Evolutionary conservation across 331 rosid genomes (phyloP), one percentile per base, ranked within the genome.

Genomic region (Malus hybrid): DNA sequence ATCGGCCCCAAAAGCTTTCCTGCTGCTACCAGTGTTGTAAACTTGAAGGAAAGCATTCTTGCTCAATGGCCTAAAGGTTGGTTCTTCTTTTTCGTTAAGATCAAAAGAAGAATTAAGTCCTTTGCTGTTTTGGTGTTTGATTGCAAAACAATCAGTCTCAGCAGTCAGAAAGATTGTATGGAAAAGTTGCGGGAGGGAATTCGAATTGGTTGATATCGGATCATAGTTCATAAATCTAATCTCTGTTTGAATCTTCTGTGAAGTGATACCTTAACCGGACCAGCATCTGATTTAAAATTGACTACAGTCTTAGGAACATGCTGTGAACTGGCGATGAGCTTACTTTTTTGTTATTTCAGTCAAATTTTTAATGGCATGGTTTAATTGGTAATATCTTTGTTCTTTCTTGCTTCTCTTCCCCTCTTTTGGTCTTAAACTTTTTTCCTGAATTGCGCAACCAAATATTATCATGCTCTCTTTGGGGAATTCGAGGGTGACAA

Each of bases 31-130:
- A 93, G 83, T 85, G 85, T 93, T 75, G 85, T 88, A 67, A 90
- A 85, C 42, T 87, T 93, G 82, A 93, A 93, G 79, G 96, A 93
- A 87, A 88, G 87, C 77, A 81, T 93, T 83, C 91, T 93, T 84
- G 88, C 97, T 32, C 97, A 90, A 76, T 93, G 98, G 98, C 98
- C 98, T 77, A 93, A 90, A 91, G 90, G 98, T 93, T 67, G 60
- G 81, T 74, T 60, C n/a, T 71, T 69, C 48, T 48, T 67, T 19
- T 67, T 3, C 22, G 42, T 57, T n/a, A 3, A 19, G 12, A n/a
- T 3, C 36, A 27, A 61, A 10, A 61, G 15, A 10, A 31, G 16
- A 13, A 29, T 46, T 48, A n/a, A 6, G 33, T 27, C 4, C 7
- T 48, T 74, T 52, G 20, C 64, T 54, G 16, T 22, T 70, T 54